Percentiles rank a stretch among this genome's conserved stretches.
Evolutionary conservation across 2,329 filamentous ascomycete genomes (phyloP).

Genomic region (Kalaharituber pfeilii): DNA sequence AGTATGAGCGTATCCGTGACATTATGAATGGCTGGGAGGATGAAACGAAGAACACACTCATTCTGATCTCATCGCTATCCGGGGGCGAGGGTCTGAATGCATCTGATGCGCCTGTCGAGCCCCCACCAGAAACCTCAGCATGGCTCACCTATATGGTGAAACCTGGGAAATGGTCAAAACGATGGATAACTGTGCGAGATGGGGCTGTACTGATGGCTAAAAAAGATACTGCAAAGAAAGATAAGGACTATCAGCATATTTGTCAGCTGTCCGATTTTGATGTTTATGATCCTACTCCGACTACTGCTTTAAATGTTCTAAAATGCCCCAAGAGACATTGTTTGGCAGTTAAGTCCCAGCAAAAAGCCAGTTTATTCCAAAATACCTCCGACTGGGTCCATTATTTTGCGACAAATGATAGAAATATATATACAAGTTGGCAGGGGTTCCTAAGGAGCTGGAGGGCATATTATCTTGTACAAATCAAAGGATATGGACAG

Average conservation of each 20-base stretch:
- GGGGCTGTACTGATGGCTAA: slow-evolving; percentile 43
- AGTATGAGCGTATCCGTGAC: slow-evolving; percentile 72
- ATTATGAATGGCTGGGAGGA: slow-evolving; percentile 85
- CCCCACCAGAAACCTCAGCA: slow-evolving; percentile 31
- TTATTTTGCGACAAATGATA: slow-evolving; percentile 72
- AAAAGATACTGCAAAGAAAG: slow-evolving; percentile 39
- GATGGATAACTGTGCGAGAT: slow-evolving; percentile 51
- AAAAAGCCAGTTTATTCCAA: slow-evolving; percentile 69
- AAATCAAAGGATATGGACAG: slow-evolving; percentile 34
- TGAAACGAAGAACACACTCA: slow-evolving; percentile 57
- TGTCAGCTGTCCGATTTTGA: slow-evolving; percentile 88
- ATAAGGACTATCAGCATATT: slow-evolving; percentile 51
- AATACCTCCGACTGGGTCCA: slow-evolving; percentile 76
- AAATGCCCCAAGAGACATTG: slow-evolving; percentile 73
- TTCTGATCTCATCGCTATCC: slow-evolving; percentile 35
- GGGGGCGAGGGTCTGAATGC: background rate
- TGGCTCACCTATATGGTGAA: slow-evolving; percentile 65
- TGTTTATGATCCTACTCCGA: slow-evolving; percentile 41
- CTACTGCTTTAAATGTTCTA: slow-evolving; percentile 35
- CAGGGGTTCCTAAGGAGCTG: slow-evolving; percentile 56
- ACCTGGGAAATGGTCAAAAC: slow-evolving; percentile 76
- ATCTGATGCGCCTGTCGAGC: background rate
- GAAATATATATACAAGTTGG: slow-evolving; percentile 47
- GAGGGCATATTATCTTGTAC: slow-evolving; percentile 83
- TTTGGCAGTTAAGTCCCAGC: slow-evolving; percentile 80